phyloP scores from a whole-genome alignment of 2,329 filamentous ascomycete species.

The Calcarisporium arbuscula region DNA sequence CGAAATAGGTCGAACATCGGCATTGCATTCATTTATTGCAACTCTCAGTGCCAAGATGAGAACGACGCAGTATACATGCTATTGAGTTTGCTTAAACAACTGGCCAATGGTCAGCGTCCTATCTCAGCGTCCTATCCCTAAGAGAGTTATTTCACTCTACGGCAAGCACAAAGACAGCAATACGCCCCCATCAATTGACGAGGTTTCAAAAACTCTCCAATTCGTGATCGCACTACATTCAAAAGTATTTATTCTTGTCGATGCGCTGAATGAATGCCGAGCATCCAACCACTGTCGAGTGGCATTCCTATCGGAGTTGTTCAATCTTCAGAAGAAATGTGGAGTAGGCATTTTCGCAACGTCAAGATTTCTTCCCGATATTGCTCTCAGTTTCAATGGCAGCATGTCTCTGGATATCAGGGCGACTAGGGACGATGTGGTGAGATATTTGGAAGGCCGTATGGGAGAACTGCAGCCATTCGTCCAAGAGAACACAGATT shows the following conservation, averaged over 20 bases:
- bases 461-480: neutral
- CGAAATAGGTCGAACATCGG: conserved; percentile 3
- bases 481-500: neutral
- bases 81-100: conserved; percentile 24
- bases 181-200: neutral
- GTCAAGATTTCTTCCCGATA: neutral
- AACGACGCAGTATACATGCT: conserved; percentile 20
- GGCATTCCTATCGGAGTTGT: neutral
- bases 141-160: neutral
- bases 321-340: neutral
- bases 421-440: neutral
- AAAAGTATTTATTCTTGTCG: conserved; percentile 16
- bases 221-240: conserved; percentile 1
- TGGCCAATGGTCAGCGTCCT: conserved; percentile 16
- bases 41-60: conserved; percentile 19
- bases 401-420: neutral
- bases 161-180: neutral
- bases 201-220: conserved; percentile 1
- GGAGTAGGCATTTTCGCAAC: neutral
- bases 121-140: conserved; percentile 2
- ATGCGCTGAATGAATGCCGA: conserved; percentile 20
- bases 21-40: conserved; percentile 26
- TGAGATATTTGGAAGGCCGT: neutral
- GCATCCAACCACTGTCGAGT: neutral
- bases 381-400: neutral